phyloP scores from a whole-genome alignment of 108 stramenopile genomes.

The Fragilariopsis cylindrus region DNA sequence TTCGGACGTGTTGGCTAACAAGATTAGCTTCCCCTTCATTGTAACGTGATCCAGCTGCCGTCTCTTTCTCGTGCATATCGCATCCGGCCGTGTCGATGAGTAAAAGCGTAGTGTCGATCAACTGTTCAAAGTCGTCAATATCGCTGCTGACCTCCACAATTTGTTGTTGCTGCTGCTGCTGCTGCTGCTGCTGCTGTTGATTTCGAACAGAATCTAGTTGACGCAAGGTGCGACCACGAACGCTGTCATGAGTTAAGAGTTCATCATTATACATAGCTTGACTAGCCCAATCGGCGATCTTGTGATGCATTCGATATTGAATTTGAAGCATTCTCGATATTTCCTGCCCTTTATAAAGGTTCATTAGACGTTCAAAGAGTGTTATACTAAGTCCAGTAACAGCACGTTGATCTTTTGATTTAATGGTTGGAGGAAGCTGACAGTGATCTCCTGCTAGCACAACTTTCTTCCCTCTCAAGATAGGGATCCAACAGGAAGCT shows the following conservation, averaged over 20 bases:
- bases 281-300: slow-evolving; percentile 94
- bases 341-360: slow-evolving; percentile 35
- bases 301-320: slow-evolving; percentile 96
- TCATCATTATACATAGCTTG: slow-evolving; percentile 84
- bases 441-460: slow-evolving; percentile 97
- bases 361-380: slow-evolving; percentile 94
- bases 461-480: slow-evolving; percentile 74
- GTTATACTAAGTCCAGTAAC: slow-evolving; percentile 79
- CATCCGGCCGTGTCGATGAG: slow-evolving; percentile 96
- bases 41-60: slow-evolving; percentile 73
- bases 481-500: slow-evolving; percentile 94
- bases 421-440: slow-evolving; percentile 97
- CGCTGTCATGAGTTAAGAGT: slow-evolving; percentile 65
- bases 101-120: slow-evolving; percentile 57
- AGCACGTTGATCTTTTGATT: slow-evolving; percentile 47
- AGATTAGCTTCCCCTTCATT: slow-evolving; percentile 84
- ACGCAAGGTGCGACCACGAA: slow-evolving; percentile 46
- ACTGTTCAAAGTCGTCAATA: slow-evolving; percentile 14
- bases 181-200: too few relatives aligned
- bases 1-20: slow-evolving; percentile 72
- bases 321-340: slow-evolving; percentile 84
- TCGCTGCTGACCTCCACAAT: not conserved
- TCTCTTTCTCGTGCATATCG: slow-evolving; percentile 79
- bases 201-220: slow-evolving; percentile 36
- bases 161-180: slow-evolving; percentile 15